Conservation (phyloP, 345 rosid genomes). For the Citrus australasica region DNA sequence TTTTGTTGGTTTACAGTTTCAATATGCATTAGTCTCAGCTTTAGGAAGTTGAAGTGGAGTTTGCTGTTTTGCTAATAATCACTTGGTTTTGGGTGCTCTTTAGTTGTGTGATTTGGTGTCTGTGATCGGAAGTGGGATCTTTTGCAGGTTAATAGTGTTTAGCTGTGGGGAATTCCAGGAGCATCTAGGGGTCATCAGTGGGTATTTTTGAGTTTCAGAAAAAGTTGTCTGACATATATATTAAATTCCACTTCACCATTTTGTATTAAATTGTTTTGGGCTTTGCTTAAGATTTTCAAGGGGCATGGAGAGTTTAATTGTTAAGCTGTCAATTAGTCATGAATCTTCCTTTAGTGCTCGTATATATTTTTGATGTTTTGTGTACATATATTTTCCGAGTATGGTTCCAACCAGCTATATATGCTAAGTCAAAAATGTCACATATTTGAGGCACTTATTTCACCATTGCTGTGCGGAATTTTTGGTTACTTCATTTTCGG, state of each 20-base stretch:
- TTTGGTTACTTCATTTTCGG: neutral
- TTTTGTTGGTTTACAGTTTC: neutral
- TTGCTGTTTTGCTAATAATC: neutral
- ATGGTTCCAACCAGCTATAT: neutral
- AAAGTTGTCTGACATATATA: neutral
- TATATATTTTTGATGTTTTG: neutral
- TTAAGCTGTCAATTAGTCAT: neutral
- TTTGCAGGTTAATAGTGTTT: neutral
- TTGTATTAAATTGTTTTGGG: neutral
- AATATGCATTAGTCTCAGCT: neutral
- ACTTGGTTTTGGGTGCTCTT: neutral
- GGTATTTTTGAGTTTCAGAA: neutral
- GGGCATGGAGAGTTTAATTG: neutral
- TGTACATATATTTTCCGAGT: neutral
- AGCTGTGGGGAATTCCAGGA: neutral
- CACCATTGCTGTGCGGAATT: no score
- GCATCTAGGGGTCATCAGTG: neutral
- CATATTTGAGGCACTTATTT: neutral
- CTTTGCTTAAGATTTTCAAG: neutral
- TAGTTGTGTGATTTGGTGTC: neutral
- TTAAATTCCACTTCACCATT: neutral
- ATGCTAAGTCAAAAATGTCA: neutral
- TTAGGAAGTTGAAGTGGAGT: neutral
- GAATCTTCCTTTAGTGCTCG: neutral
- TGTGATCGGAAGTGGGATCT: neutral